phyloP scores from a whole-genome alignment of 352 stramenopile genomes.

The Phytophthora rubi region DNA sequence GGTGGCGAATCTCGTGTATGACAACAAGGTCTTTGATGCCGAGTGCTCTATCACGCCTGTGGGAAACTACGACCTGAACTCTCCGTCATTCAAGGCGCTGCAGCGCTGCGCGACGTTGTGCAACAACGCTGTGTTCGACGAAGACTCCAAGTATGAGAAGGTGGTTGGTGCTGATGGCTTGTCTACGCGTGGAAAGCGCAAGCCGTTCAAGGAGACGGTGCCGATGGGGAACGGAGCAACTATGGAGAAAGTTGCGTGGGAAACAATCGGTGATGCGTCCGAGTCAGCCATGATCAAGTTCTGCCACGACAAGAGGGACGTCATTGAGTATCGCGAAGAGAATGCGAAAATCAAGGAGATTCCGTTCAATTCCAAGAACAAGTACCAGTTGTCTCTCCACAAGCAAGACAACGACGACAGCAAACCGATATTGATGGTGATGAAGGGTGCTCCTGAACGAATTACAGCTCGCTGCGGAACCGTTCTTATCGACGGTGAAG shows the following conservation, averaged over 20 bases:
- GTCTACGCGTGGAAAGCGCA: constrained; percentile 50
- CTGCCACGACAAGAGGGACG: constrained; percentile 82
- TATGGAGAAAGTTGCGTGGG: constrained; percentile 62
- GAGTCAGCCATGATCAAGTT: constrained; percentile 91
- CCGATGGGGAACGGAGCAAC: constrained; percentile 44
- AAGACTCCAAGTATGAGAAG: constrained; percentile 81
- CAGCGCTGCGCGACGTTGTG: constrained; percentile 89
- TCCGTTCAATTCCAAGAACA: constrained; percentile 89
- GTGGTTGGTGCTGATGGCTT: constrained; percentile 50
- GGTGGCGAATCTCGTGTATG: constrained; percentile 83
- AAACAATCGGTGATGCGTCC: constrained; percentile 80
- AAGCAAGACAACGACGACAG: constrained; percentile 78
- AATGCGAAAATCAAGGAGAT: constrained; percentile 86
- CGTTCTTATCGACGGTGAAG: constrained; percentile 71
- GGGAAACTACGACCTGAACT: constrained; percentile 58
- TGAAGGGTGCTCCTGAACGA: constrained; percentile 97
- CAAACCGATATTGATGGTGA: constrained; percentile 75
- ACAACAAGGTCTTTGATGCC: constrained; percentile 80
- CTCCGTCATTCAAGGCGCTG: constrained; percentile 65
- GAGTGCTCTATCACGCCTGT: constrained; percentile 77
- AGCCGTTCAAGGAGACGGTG: constrained; percentile 67
- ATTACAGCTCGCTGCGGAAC: constrained; percentile 93
- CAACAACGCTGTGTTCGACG: constrained; percentile 83
- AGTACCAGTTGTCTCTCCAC: constrained; percentile 86
- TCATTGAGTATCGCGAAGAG: constrained; percentile 68